Conservation (phyloP, 2,329 filamentous ascomycete species). For the Fusarium sp. region DNA sequence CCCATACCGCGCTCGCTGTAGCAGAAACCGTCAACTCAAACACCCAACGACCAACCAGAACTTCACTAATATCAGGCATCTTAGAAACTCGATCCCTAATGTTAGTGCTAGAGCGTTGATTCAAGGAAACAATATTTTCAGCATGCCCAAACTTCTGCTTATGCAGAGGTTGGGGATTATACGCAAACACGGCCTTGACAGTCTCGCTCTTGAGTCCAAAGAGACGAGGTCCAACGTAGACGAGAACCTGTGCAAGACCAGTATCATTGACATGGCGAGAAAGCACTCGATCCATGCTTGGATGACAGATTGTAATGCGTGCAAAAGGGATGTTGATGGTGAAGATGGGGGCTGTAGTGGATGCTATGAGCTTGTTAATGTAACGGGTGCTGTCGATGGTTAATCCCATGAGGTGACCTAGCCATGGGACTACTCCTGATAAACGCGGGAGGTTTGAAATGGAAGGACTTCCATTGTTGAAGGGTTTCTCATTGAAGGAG, state of each 20-base stretch:
- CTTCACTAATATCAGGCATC: constrained; percentile 34
- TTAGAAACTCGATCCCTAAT: constrained; percentile 34
- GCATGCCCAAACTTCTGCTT: constrained; percentile 44
- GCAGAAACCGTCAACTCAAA: constrained; percentile 48
- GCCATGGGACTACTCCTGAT: constrained; percentile 38
- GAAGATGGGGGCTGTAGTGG: constrained; percentile 41
- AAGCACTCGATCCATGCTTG: constrained; percentile 46
- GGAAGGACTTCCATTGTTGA: constrained; percentile 14
- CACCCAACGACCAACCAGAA: constrained; percentile 47
- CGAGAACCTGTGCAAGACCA: constrained; percentile 48
- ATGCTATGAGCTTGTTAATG: constrained; percentile 43
- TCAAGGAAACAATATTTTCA: constrained; percentile 39
- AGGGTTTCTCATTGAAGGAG: constrained; percentile 15
- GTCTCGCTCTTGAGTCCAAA: constrained; percentile 43
- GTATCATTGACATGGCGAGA: constrained; percentile 47
- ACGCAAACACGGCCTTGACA: constrained; percentile 41
- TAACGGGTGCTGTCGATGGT: constrained; percentile 44
- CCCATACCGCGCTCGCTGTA: constrained; percentile 50
- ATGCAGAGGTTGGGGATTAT: constrained; percentile 47
- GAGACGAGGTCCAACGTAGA: constrained; percentile 46
- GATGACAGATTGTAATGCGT: constrained; percentile 45
- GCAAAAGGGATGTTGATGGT: constrained; percentile 49
- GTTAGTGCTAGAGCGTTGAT: constrained; percentile 40
- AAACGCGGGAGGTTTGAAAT: constrained; percentile 41
- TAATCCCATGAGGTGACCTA: constrained; percentile 45